phyloP scores from a whole-genome alignment of 2,329 filamentous ascomycete genomes.

The Emydomyces testavorans region DNA sequence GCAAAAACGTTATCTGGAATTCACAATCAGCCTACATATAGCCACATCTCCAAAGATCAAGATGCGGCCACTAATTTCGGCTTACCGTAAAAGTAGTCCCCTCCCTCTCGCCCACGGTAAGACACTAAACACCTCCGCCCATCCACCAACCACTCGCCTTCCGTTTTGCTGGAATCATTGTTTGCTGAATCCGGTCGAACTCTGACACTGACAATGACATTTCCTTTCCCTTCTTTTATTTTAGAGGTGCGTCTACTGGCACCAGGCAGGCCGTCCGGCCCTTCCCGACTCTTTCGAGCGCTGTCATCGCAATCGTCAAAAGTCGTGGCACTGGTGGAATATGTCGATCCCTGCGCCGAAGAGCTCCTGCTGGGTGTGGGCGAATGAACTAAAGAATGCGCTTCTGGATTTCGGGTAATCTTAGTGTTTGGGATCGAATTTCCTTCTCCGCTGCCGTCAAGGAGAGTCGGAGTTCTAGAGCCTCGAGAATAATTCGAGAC shows the following conservation, averaged over 20 bases:
- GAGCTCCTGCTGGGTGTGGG: constrained; percentile 82
- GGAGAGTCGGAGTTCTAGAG: constrained; percentile 55
- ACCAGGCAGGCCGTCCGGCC: background rate
- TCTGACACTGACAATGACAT: constrained; percentile 88
- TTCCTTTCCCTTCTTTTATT: constrained; percentile 69
- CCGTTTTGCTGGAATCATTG: constrained; percentile 50
- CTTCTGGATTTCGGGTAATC: constrained; percentile 58
- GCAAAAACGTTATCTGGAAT: constrained; percentile 84
- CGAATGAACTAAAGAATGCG: constrained; percentile 64
- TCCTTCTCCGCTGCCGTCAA: constrained; percentile 68
- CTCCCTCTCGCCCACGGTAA: constrained; percentile 78
- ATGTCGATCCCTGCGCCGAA: constrained; percentile 73
- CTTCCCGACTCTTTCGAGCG: constrained; percentile 23
- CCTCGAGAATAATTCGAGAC: constrained; percentile 40
- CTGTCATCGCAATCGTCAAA: constrained; percentile 66
- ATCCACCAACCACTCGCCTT: constrained; percentile 87
- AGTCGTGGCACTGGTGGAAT: constrained; percentile 78
- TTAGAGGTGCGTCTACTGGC: constrained; percentile 24
- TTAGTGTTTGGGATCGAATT: constrained; percentile 55
- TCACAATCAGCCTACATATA: background rate
- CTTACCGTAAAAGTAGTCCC: constrained; percentile 81
- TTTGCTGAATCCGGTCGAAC: constrained; percentile 69
- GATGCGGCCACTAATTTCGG: background rate
- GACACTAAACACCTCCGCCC: constrained; percentile 69
- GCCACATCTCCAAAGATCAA: background rate